Conservation (phyloP, 1,139 yeast genomes). For the Geotrichum reessii region DNA sequence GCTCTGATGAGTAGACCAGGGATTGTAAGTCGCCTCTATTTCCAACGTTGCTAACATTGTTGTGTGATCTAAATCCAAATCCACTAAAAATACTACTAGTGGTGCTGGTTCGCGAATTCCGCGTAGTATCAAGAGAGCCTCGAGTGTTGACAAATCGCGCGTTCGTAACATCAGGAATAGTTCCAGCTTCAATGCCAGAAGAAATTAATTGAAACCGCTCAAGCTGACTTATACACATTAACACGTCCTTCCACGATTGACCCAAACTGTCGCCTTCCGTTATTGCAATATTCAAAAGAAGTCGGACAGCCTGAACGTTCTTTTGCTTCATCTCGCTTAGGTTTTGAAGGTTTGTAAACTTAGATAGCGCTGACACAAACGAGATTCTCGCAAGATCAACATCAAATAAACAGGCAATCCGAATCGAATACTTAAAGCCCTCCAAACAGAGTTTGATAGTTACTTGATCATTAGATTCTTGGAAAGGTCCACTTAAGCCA, state of each 20-base stretch:
- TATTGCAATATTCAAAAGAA: constrained; percentile 70
- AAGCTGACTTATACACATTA: constrained; percentile 79
- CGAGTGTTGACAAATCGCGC: constrained; percentile 55
- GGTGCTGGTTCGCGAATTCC: constrained; percentile 28
- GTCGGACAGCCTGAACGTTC: constrained; percentile 73
- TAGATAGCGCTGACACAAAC: constrained; percentile 83
- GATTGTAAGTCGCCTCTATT: background rate
- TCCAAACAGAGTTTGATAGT: constrained; percentile 69
- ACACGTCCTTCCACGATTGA: constrained; percentile 76
- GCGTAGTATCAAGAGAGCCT: constrained; percentile 41
- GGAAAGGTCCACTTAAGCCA: constrained; percentile 88
- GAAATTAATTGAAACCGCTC: constrained; percentile 86
- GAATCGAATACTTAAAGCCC: constrained; percentile 76
- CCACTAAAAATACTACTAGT: constrained; percentile 12
- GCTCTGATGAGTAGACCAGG: constrained; percentile 42
- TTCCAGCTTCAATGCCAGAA: constrained; percentile 78
- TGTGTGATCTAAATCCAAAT: constrained; percentile 37
- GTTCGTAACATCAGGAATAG: constrained; percentile 77
- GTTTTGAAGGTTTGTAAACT: constrained; percentile 75
- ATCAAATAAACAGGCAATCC: constrained; percentile 79
- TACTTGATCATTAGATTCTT: constrained; percentile 76
- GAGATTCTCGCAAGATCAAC: constrained; percentile 81
- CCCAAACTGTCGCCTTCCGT: constrained; percentile 69
- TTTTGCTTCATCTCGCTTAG: constrained; percentile 73
- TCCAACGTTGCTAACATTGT: constrained; percentile 26